Base-by-base conservation (phyloP, 208 protist genomes). In the Dictyostelium gargantuum region DNA sequence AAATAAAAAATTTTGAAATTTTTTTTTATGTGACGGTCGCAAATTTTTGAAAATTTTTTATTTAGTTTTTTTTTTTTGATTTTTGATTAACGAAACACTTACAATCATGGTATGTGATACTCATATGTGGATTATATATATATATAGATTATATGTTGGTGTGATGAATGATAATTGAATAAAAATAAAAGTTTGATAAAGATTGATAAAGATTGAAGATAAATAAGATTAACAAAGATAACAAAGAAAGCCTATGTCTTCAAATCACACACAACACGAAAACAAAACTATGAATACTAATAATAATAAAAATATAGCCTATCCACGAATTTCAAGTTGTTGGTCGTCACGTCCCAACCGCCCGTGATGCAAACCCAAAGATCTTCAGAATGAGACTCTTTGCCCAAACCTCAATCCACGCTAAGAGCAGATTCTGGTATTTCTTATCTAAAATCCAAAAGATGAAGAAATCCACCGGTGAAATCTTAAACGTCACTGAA, bases 361-460 rank as follows among this genome's bases (percentile, higher is more conserved):
- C 98, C 92, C 97, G 96, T 94, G 96, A 98, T 84, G 97, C 97
- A 48, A 96, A 97, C 80, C 98, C 98, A 86, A 98, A 98, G 76
- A 95, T 99, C 85, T 99, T 98, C 98, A 98, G 98, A 95, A 99
- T 99, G 96, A 98, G 98, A 93, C 97, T 99, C 76, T 99, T 99
- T 94, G 99, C 99, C 48, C 96, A 97, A 44, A 99, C 99, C 97
- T 97, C 97, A 89, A 98, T 99, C 46, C 97, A 99, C 54, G 99
- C 99, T 73, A 99, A 99, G 96, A 98, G 96, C 94, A 97, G 98
- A 94, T 99, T 99, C 98, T 99, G 99, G 99, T 99, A 99, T 95
- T 99, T 99, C 97, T 97, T 99, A 94, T 96, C 96, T 72, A 96
- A 98, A 91, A 97, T 99, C 93, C 97, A 98, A 82, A 99, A 99